Conservation (phyloP, 805 yeast genomes). For the Nakazawaea ishiwadae region DNA sequence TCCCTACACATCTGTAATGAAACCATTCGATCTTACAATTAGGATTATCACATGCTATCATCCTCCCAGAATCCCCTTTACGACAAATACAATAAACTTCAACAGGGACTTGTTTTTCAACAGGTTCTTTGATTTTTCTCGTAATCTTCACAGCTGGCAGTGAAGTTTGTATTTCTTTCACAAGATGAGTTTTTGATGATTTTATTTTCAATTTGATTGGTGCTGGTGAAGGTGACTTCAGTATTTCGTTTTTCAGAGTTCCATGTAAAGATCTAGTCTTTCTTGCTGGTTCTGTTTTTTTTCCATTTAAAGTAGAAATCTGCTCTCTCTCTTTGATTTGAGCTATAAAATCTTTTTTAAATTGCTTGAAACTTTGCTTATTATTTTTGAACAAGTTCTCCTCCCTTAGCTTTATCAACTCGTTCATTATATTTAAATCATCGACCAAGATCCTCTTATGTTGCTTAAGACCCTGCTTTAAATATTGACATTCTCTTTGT, state of each 20-base stretch:
- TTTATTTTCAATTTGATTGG: background rate
- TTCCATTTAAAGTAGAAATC: background rate
- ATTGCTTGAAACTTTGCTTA: conserved; percentile 19
- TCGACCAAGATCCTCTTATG: conserved; percentile 21
- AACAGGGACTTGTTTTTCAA: conserved; percentile 6
- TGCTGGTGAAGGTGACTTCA: background rate
- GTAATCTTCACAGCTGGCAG: background rate
- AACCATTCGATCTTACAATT: conserved; percentile 61
- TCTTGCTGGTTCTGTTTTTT: background rate
- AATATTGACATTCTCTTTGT: conserved; percentile 21
- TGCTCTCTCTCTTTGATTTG: background rate
- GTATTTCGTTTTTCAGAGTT: background rate
- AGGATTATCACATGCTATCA: conserved; percentile 85
- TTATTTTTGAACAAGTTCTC: conserved; percentile 15
- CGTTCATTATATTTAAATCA: conserved; percentile 21
- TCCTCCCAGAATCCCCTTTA: conserved; percentile 67
- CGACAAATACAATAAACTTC: conserved; percentile 44
- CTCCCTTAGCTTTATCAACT: conserved; percentile 15
- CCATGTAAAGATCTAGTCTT: background rate
- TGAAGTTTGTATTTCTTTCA: background rate
- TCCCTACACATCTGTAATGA: conserved; percentile 53
- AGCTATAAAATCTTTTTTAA: conserved; percentile 19
- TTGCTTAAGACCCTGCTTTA: conserved; percentile 15
- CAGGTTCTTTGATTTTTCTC: background rate
- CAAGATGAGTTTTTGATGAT: background rate